phyloP scores from a whole-genome alignment of 179 eudicot species.

The Heliamphora pulchella region DNA sequence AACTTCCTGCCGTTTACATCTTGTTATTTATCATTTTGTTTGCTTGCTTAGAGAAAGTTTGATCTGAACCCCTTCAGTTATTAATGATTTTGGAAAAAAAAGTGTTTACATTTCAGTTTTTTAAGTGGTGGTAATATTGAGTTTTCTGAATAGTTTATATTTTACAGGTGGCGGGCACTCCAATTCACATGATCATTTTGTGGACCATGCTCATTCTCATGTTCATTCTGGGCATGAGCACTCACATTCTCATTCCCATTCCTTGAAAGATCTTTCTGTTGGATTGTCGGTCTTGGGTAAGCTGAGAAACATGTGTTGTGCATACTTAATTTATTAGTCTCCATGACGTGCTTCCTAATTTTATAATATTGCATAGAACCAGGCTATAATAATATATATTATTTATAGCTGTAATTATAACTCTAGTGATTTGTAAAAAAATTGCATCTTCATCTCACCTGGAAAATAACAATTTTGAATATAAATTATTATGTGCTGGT shows the following conservation, averaged over 20 bases:
- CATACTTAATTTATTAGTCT: not conserved
- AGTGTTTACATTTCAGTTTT: not conserved
- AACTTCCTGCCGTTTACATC: not conserved
- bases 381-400: no score
- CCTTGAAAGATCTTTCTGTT: conserved; percentile 80
- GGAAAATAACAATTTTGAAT: no score
- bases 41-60: not conserved
- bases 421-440: no score
- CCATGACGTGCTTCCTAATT: not conserved
- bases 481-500: no score
- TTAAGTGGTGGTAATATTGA: not conserved
- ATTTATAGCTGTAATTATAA: no score
- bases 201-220: conserved; percentile 35
- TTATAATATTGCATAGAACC: not conserved
- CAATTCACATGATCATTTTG: conserved; percentile 49
- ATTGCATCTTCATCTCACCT: no score
- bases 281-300: conserved; percentile 80
- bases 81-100: not conserved
- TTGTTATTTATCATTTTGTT: not conserved
- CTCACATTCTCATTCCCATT: conserved; percentile 64
- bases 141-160: conserved; percentile 4
- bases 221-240: conserved; percentile 34
- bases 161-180: conserved; percentile 77
- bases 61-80: not conserved
- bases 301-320: conserved; percentile 14